These are phyloP conservation scores for Geranium brycei DNA, from an alignment of 345 rosid genomes.

Conservation along the genomic window DNA sequence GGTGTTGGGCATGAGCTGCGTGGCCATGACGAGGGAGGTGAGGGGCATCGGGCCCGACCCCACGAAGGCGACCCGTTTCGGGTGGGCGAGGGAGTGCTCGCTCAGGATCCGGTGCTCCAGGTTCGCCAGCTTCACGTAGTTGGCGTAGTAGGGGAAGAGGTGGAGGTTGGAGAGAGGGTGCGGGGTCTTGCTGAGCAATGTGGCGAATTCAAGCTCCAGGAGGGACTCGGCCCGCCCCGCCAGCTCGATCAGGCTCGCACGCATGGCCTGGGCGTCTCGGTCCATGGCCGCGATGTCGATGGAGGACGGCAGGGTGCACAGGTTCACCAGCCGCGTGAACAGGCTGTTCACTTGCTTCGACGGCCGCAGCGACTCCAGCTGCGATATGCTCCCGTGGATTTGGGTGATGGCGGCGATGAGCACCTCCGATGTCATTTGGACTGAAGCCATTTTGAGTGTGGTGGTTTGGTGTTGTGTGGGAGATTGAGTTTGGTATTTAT, in stretches of 20 bases:
- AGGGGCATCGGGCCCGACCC: slow-evolving; percentile 41
- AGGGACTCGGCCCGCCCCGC: slow-evolving; percentile 26
- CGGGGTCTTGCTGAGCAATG: slow-evolving; percentile 14
- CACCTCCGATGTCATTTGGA: slow-evolving; percentile 9
- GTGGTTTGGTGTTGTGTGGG: not conserved
- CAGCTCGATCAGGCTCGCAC: slow-evolving; percentile 18
- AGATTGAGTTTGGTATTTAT: not conserved
- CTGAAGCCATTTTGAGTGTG: slow-evolving; percentile 18
- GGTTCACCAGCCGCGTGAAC: slow-evolving; percentile 16
- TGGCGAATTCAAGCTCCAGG: slow-evolving; percentile 28
- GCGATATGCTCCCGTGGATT: slow-evolving; percentile 13
- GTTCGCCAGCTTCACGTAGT: slow-evolving; percentile 25
- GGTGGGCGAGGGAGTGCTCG: slow-evolving; percentile 16
- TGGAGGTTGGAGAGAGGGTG: slow-evolving; percentile 18
- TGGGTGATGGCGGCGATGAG: slow-evolving; percentile 15
- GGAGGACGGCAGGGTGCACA: slow-evolving; percentile 15
- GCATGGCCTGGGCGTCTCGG: slow-evolving; percentile 12
- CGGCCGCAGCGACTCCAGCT: slow-evolving; percentile 18
- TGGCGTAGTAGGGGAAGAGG: slow-evolving; percentile 25
- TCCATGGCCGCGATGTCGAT: slow-evolving; percentile 12
- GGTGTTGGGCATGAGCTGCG: slow-evolving; percentile 19
- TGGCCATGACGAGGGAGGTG: slow-evolving; percentile 27
- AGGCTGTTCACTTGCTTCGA: slow-evolving; percentile 19
- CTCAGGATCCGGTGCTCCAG: slow-evolving; percentile 16
- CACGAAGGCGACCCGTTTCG: slow-evolving; percentile 25